A percentile compares a stretch with the other conserved stretches of the same genome.
Conservation (phyloP, 495 filamentous ascomycete genomes). For the Rhypophila decipiens region DNA sequence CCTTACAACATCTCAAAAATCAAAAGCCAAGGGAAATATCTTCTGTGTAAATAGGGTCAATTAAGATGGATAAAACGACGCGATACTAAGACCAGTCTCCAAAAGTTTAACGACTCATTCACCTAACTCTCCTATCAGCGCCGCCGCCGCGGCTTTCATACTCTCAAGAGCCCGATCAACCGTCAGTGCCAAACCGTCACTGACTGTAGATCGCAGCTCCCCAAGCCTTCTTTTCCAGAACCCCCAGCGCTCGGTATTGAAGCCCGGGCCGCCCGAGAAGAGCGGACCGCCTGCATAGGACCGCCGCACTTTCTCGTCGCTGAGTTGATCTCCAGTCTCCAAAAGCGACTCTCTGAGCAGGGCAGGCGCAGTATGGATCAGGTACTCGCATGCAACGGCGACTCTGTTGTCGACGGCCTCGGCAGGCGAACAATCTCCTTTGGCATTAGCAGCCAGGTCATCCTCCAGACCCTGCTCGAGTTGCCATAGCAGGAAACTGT, state of each 20-base stretch:
- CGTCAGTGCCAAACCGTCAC: neutral
- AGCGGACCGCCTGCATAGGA: neutral
- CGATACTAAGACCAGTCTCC: no score
- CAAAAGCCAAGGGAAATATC: no score
- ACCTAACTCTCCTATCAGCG: neutral
- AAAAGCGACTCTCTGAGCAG: constrained; percentile 6
- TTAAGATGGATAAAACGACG: no score
- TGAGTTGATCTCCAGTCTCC: constrained; percentile 3
- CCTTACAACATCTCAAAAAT: no score
- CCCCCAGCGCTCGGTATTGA: constrained; percentile 5
- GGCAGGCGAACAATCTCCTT: constrained; percentile 9
- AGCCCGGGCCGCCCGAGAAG: constrained; percentile 2
- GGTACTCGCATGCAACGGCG: constrained; percentile 5
- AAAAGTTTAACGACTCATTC: no score
- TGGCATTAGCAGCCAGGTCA: constrained; percentile 3
- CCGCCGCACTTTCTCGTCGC: neutral
- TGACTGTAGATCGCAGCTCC: neutral
- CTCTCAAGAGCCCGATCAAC: constrained; percentile 1
- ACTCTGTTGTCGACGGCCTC: constrained; percentile 7
- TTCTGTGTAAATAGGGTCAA: no score
- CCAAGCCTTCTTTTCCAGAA: constrained; percentile 9
- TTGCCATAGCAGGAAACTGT: neutral
- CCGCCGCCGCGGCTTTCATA: neutral
- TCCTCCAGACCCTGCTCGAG: neutral
- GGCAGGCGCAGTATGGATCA: constrained; percentile 4